Evolutionary conservation across 345 rosid genomes (phyloP).

Genomic region (Citrus sinensis): DNA sequence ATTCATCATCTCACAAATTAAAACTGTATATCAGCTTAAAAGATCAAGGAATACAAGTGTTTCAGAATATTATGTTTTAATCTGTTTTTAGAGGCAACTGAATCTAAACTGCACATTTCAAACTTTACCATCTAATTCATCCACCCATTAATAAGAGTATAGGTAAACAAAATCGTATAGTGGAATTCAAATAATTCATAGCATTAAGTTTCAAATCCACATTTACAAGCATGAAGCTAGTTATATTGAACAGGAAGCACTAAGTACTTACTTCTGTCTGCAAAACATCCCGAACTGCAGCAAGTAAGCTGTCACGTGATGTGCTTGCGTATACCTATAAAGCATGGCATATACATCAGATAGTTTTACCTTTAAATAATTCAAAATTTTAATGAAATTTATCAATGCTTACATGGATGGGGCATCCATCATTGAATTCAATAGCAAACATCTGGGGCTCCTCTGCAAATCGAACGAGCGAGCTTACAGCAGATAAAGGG

Average conservation of each 20-base stretch:
- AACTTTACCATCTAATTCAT: slow-evolving; percentile 8
- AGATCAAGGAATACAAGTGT: background rate
- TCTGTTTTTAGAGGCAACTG: background rate
- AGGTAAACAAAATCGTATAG: background rate
- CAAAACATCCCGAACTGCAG: slow-evolving; percentile 92
- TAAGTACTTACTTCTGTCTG: slow-evolving; percentile 87
- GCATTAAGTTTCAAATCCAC: background rate
- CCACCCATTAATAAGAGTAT: background rate
- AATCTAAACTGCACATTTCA: slow-evolving; percentile 10
- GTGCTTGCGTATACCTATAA: slow-evolving; percentile 90
- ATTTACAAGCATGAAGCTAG: slow-evolving; percentile 5
- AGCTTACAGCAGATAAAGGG: slow-evolving; percentile 80
- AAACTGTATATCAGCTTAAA: background rate
- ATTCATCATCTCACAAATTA: background rate
- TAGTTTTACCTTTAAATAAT: slow-evolving; percentile 12
- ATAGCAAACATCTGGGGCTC: slow-evolving; percentile 99
- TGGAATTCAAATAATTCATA: background rate
- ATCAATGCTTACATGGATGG: slow-evolving; percentile 75
- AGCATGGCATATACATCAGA: slow-evolving; percentile 28
- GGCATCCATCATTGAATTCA: slow-evolving; percentile 94
- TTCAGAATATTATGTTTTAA: background rate
- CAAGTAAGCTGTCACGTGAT: slow-evolving; percentile 91
- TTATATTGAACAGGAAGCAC: slow-evolving; percentile 25
- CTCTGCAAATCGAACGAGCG: slow-evolving; percentile 96
- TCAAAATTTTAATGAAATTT: slow-evolving; percentile 9